Evolutionary conservation across 371 early-diverging fungal species (phyloP), one percentile per base, ranked within the genome.

Genomic region (Apophysomyces ossiformis): DNA sequence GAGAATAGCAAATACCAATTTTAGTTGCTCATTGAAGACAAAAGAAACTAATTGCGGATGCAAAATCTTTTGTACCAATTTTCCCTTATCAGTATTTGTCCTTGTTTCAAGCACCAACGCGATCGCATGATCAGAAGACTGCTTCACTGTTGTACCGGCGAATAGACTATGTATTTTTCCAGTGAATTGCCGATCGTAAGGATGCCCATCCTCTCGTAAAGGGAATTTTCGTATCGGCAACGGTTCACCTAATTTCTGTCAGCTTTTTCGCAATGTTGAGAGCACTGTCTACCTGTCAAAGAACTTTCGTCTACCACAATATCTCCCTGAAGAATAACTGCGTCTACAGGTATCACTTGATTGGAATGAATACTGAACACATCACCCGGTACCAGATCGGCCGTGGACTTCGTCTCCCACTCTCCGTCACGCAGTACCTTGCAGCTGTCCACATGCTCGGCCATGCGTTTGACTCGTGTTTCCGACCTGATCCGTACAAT

Each of bases 61-160:
- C 43, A 94, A 68, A 57, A 97, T 94, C 67, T 90, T 87, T 61
- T 87, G 87, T 11, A 97, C 83, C 7, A 96, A 80, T 58, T 86
- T 77, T 11, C 97, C 97, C 69, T 92, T 92, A 43, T 90, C 85
- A 0, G 95, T 94, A 45, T 82, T 69, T 39, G 92, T 91, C 7
- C 95, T 92, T 7, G 93, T 96, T 58, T 78, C 80, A 44, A 85
- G 67, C 0, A 94, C 95, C 43, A 93, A 71, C 5, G 88, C 85
- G 18, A 66, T 72, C 8, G 82, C 81, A 15, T 57, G 11, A 0
- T 37, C 11, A 7, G 56, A 66, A 12, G 70, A 60, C 47, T 80
- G 79, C 18, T 71, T 66, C 54, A 78, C 58, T 2, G 76, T 80
- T 0, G 82, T 81, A 4, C 82, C 82, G 5, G 82, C 67, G 63